A percentile compares a stretch with the other conserved stretches of the same genome.
phyloP scores from a whole-genome alignment of 805 yeast species.

The Candida railenensis region DNA sequence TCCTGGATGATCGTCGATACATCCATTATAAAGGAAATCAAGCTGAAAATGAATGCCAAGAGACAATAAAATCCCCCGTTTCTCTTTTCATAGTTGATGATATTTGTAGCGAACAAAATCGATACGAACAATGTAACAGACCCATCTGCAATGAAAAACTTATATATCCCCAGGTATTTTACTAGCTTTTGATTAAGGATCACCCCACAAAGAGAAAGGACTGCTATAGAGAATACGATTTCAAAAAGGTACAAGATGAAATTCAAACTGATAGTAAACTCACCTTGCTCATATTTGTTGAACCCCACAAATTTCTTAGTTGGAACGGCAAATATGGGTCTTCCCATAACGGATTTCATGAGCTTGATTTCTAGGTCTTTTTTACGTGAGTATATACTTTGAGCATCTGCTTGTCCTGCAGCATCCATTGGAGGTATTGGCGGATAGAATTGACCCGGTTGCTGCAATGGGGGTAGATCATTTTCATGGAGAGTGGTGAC shows the following conservation, averaged over 20 bases:
- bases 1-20: constrained; percentile 25
- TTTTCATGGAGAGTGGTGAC: constrained; percentile 10
- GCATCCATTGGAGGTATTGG: constrained; percentile 22
- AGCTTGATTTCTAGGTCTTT: constrained; percentile 26
- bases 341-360: constrained; percentile 32
- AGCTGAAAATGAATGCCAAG: constrained; percentile 30
- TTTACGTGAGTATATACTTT: constrained; percentile 20
- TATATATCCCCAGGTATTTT: constrained; percentile 31
- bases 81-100: constrained; percentile 38
- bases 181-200: constrained; percentile 25
- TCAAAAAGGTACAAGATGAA: constrained; percentile 32
- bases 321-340: constrained; percentile 24
- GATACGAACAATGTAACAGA: constrained; percentile 32
- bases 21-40: constrained; percentile 34
- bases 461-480: constrained; percentile 8
- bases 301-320: constrained; percentile 15
- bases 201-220: constrained; percentile 26
- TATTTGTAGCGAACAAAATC: constrained; percentile 31
- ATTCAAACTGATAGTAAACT: constrained; percentile 23
- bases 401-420: constrained; percentile 15
- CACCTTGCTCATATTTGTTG: constrained; percentile 11
- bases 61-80: constrained; percentile 42
- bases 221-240: constrained; percentile 24
- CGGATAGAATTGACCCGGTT: constrained; percentile 7
- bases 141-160: constrained; percentile 37